phyloP scores from a whole-genome alignment of 2,329 filamentous ascomycete genomes.

The Fusarium armeniacum region DNA sequence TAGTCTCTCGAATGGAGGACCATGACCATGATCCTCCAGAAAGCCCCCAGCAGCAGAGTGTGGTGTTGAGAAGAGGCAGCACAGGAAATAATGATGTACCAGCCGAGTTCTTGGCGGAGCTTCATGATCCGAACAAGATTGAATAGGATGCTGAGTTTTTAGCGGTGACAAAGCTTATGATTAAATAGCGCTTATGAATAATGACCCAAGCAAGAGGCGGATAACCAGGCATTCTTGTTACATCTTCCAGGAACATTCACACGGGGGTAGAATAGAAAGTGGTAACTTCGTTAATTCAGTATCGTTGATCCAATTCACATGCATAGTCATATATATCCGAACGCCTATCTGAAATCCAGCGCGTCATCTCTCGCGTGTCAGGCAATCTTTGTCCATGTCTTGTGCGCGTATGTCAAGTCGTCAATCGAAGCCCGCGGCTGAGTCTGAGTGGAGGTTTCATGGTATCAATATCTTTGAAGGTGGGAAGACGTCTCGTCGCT shows the following conservation, averaged over 20 bases:
- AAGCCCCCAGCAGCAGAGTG: conserved; percentile 31
- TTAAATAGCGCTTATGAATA: conserved; percentile 31
- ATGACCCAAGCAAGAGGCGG: conserved; percentile 19
- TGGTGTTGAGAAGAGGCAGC: conserved; percentile 52
- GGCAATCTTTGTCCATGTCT: conserved; percentile 23
- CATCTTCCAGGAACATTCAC: neutral
- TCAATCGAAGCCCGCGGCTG: conserved; percentile 24
- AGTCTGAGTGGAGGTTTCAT: conserved; percentile 31
- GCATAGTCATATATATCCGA: conserved; percentile 46
- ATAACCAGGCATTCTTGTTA: neutral
- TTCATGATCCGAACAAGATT: conserved; percentile 43
- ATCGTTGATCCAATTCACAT: conserved; percentile 47
- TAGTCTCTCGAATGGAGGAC: conserved; percentile 54
- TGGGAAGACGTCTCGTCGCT: conserved; percentile 16
- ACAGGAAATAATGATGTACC: conserved; percentile 62
- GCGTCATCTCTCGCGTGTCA: conserved; percentile 28
- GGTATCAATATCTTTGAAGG: conserved; percentile 35
- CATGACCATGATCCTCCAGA: conserved; percentile 35
- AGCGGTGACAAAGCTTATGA: conserved; percentile 23
- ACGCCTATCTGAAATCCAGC: conserved; percentile 46
- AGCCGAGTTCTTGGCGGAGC: conserved; percentile 65
- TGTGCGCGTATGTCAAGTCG: conserved; percentile 30
- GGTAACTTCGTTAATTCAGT: conserved; percentile 34
- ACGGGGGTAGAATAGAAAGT: conserved; percentile 3
- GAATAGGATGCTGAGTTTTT: conserved; percentile 27